Base-by-base conservation (phyloP, 148 eudicot species). In the Heliamphora exappendiculata region DNA sequence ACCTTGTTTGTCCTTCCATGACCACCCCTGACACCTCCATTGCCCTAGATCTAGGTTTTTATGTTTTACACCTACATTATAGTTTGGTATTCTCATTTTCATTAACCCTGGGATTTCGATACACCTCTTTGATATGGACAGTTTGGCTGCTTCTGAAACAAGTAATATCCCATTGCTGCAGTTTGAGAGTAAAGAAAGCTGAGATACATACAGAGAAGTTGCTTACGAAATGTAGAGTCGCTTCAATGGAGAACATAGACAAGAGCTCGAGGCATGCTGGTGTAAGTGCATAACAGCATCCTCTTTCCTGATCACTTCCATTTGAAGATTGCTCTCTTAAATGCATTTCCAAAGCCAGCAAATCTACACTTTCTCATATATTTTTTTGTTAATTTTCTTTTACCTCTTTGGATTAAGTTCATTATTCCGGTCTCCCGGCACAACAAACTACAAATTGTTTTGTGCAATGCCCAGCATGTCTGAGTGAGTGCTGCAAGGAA, bases 221-320 rank as follows among this genome's bases (percentile, higher is more conserved):
- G 70, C 70, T 66, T 66, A 66, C 70, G 49, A 66, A 66, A 66
- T 66, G 41, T 41, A 11, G 31, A 22, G 49, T 39, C 9, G 7
- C 22, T 66, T 39, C 37, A 39, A 36, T 1, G 44, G 69, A 65
- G 69, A 57, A 51, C 55, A 51, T 17, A 2, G 16, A 19, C 55
- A 19, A 22, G 55, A 51, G 55, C 55, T 17, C 55, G 19, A 51
- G 19, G 19, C 7, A 7, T 16, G 55, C 55, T 22, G 3, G 22
- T n/a, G n/a, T n/a, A n/a, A n/a, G n/a, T n/a, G n/a, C 19, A 6
- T 0, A 51, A 51, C 19, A 22, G 55, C 55, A 2, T 51, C n/a
- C 55, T 51, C n/a, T 17, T 51, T 51, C 55, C 55, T 51, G 55
- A 16, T 16, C 6, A 19, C 55, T 19, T 51, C n/a, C 3, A 22